These are phyloP conservation scores for Hypoxylon sp. DNA, from an alignment of 2,329 filamentous ascomycete species.

Conservation along the genomic window DNA sequence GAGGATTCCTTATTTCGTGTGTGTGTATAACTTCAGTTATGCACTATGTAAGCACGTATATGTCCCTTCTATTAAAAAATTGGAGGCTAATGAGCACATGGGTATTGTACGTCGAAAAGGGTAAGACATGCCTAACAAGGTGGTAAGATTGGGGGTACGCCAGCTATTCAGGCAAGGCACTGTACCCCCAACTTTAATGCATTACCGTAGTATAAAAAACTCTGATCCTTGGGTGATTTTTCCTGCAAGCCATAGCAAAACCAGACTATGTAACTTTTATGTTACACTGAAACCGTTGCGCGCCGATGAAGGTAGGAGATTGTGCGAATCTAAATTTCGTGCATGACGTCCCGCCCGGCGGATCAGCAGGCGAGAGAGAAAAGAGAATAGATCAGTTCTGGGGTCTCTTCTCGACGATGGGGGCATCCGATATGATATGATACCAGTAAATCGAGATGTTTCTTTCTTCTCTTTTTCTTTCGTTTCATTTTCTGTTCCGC, in stretches of 20 bases:
- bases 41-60: constrained; percentile 6
- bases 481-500: neutral
- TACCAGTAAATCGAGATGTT: constrained; percentile 17
- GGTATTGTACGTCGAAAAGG: constrained; percentile 17
- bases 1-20: neutral
- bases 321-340: constrained; percentile 36
- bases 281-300: constrained; percentile 31
- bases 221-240: constrained; percentile 18
- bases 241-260: constrained; percentile 7
- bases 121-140: constrained; percentile 25
- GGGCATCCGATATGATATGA: constrained; percentile 18
- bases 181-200: constrained; percentile 38
- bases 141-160: constrained; percentile 25
- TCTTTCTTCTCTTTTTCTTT: neutral
- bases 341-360: constrained; percentile 32
- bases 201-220: constrained; percentile 20
- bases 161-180: constrained; percentile 35
- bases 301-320: constrained; percentile 9
- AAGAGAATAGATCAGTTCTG: constrained; percentile 34
- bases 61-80: constrained; percentile 4
- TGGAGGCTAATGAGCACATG: constrained; percentile 34
- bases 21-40: constrained; percentile 6
- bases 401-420: constrained; percentile 8
- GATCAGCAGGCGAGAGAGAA: constrained; percentile 19
- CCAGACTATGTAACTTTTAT: too few relatives aligned